Percentiles rank a stretch among this genome's conserved stretches.
phyloP scores from a whole-genome alignment of 2,329 filamentous ascomycete genomes.

The Dothistroma pini region DNA sequence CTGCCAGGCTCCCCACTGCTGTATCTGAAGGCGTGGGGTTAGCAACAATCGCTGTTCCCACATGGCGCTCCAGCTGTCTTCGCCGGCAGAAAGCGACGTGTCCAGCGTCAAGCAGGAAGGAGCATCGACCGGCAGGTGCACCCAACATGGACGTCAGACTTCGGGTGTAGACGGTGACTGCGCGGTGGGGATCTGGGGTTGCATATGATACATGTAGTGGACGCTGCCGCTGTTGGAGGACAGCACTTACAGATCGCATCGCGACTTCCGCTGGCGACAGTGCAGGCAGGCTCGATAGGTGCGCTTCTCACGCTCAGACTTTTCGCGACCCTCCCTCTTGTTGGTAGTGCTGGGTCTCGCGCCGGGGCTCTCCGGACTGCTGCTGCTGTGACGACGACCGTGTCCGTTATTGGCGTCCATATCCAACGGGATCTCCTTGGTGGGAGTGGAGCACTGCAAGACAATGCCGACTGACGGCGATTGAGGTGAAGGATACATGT shows the following conservation, averaged over 20 bases:
- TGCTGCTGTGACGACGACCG: conserved; percentile 4
- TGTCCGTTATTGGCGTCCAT: conserved; percentile 1
- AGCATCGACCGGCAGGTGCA: not conserved
- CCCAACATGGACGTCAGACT: not conserved
- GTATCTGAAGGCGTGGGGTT: conserved; percentile 23
- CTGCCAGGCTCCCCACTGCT: conserved; percentile 31
- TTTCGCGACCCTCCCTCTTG: conserved; percentile 9
- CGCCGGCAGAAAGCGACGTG: conserved; percentile 5
- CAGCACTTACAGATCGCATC: conserved; percentile 33
- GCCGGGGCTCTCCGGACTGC: conserved; percentile 14
- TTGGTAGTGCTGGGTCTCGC: not conserved
- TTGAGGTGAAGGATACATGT: conserved; percentile 3
- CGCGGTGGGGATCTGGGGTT: too few relatives aligned
- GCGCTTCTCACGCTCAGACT: conserved; percentile 32
- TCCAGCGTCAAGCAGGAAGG: not conserved
- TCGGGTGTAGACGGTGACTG: conserved; percentile 8
- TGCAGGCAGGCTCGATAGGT: conserved; percentile 35
- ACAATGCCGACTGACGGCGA: conserved; percentile 20
- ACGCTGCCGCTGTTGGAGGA: not conserved
- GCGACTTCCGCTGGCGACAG: conserved; percentile 34
- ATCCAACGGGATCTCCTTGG: not conserved
- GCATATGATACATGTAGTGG: not conserved
- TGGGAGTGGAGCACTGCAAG: conserved; percentile 7
- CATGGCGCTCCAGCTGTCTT: not conserved
- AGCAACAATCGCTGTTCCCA: conserved; percentile 8